Base-by-base conservation (phyloP, 352 stramenopile species). In the Globisporangium orthogonon region DNA sequence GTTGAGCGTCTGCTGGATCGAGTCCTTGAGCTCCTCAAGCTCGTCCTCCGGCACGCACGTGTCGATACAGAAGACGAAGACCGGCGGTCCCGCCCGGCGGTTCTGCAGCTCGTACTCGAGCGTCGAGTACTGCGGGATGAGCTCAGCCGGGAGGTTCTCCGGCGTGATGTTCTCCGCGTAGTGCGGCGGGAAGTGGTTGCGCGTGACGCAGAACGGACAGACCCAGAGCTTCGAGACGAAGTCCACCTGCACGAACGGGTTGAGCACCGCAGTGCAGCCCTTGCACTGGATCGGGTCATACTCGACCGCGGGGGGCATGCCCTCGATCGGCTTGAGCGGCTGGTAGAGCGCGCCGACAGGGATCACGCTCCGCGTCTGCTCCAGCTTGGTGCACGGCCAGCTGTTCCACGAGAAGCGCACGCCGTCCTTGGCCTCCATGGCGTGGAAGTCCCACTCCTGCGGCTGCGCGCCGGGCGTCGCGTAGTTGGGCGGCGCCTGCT, bases 281-380 rank as follows among this genome's bases (percentile, higher is more conserved):
- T 98, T 98, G 78, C 97, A 99, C 53, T 98, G 93, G 49, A 99
- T 97, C 17, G 97, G 97, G 70, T 99, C 97, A 76, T 99, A 99
- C 70, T 96, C 78, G 50, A 98, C 73, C 48, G 96, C 76, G 11
- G 87, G 66, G 6, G 93, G 93, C 73, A 98, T 97, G 61, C 85
- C 84, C 50, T 97, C 89, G 46, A 99, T 97, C 37, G 88, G 90
- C 76, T 99, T 99, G 37, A 99, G 84, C n/a, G 97, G 97, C 54
- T 97, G 98, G 79, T 98, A 98, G 35, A 95, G 70, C 59, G 81
- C 91, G 46, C 85, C 85, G 33, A 98, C 86, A 15, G 97, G 97
- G 39, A 98, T 95, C n/a, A 99, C 97, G 60, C 93, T 97, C 17
- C 96, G 86, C 31, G 96, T 99, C 43, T 98, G 97, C 81, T 99